Evolutionary conservation across 257 asterid species (phyloP).

Genomic region (Parsonsia alboflavescens): DNA sequence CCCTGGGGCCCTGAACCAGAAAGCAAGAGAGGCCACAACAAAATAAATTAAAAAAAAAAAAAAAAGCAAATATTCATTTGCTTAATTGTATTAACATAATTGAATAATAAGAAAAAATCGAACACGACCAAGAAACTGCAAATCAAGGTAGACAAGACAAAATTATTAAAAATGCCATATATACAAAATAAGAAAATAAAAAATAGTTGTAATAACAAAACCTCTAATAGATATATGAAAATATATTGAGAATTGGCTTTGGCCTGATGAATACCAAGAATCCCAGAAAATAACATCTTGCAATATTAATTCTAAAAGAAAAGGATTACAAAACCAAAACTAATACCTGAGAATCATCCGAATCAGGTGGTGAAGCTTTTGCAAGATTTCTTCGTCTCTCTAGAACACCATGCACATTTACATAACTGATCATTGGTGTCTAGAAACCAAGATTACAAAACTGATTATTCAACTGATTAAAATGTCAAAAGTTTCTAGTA

Average conservation of each 20-base stretch:
- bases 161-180: background rate
- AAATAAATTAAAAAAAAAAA: background rate
- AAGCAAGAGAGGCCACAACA: slow-evolving; percentile 3
- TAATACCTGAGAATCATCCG: slow-evolving; percentile 85
- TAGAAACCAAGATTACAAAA: slow-evolving; percentile 23
- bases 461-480: background rate
- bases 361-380: slow-evolving; percentile 75
- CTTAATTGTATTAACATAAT: background rate
- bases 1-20: slow-evolving; percentile 82
- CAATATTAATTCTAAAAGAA: background rate
- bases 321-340: background rate
- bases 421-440: slow-evolving; percentile 97
- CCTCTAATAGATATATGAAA: background rate
- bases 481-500: background rate
- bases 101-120: background rate
- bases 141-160: background rate
- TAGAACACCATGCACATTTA: slow-evolving; percentile 88
- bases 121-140: background rate
- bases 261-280: background rate
- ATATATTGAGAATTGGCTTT: background rate
- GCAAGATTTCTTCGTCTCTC: slow-evolving; percentile 92
- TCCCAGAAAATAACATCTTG: background rate
- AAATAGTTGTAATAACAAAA: background rate
- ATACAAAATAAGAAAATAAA: background rate
- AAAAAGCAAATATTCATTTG: background rate